Base-by-base conservation (phyloP, 495 filamentous ascomycete species). In the Tuber aestivum region DNA sequence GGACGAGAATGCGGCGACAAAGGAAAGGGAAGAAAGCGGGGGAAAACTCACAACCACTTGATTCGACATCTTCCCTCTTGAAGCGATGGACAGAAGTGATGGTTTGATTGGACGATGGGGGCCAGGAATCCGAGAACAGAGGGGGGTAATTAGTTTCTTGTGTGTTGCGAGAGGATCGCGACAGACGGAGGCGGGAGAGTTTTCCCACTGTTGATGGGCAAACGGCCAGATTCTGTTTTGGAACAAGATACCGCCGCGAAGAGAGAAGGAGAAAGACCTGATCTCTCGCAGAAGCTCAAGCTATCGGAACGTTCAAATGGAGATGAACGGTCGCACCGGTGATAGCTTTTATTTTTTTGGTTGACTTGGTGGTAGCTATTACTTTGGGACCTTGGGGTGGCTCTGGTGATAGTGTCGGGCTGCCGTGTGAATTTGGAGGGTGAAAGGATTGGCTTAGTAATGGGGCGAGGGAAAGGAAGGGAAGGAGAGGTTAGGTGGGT, bases 1-100 rank as follows among this genome's bases (percentile, higher is more conserved):
- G 48, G 48, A 61, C n/a, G 56, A 65, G 56, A 8, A 45, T 65
- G 56, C 56, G 32, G 56, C 56, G 56, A 65, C 56, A 4, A 32
- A 69, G 73, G 40, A 41, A 40, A 41, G 50, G 68, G 41, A 56
- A 12, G 18, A 75, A n/a, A 23, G 42, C 74, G 41, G 78, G 77
- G 82, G 74, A 78, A 80, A 77, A 90, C 89, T 89, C 81, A 91
- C 89, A 86, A 91, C 89, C 83, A 88, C 86, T 83, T 87, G 85
- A 84, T 91, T 90, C 78, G 89, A 89, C 89, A 91, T 91, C 68
- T 79, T 68, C 72, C 70, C 77, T 78, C 69, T 70, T 76, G 56
- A 65, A 40, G 56, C 70, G 56, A 48, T 76, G 74, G 72, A 75
- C 78, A 70, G 32, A 45, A 50, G n/a, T 41, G 20, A 72, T 38